phyloP scores from a whole-genome alignment of 78 protist genomes.

The Cavenderia fasciculata region DNA sequence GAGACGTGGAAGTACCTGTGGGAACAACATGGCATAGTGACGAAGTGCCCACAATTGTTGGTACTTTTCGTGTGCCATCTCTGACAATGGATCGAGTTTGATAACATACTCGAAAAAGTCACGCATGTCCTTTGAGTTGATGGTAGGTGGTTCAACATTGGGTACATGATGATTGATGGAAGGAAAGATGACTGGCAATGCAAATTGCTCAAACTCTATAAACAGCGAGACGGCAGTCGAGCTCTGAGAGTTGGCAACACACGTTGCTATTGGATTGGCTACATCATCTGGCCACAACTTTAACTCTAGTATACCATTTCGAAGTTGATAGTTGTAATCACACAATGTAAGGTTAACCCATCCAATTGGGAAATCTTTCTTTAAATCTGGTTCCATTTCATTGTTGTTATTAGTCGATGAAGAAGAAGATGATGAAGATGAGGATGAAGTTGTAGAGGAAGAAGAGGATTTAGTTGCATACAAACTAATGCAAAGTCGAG shows the following conservation, averaged over 20 bases:
- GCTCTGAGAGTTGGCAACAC: constrained; percentile 22
- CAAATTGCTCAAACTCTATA: constrained; percentile 64
- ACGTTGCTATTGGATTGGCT: constrained; percentile 82
- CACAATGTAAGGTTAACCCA: constrained; percentile 59
- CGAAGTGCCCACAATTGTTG: constrained; percentile 62
- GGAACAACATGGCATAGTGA: constrained; percentile 49
- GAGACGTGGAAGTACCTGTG: constrained; percentile 89
- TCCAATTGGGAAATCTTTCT: constrained; percentile 64
- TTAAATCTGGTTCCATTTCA: background rate
- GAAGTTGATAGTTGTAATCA: constrained; percentile 66
- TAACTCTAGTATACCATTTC: constrained; percentile 18
- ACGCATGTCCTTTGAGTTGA: constrained; percentile 37
- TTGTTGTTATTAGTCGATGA: background rate
- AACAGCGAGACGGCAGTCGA: constrained; percentile 5
- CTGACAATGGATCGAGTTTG: constrained; percentile 36
- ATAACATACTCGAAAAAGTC: constrained; percentile 64
- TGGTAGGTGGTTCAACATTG: constrained; percentile 18
- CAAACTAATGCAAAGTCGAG: constrained; percentile 50
- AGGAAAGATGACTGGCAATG: constrained; percentile 81
- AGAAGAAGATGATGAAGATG: background rate
- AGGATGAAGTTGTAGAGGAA: background rate
- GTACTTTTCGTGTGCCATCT: constrained; percentile 22
- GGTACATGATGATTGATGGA: background rate
- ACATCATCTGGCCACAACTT: constrained; percentile 79
- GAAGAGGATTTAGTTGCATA: too few relatives aligned